Percentiles rank a stretch among this genome's conserved stretches.
phyloP scores from a whole-genome alignment of 257 asterid genomes.

The Solanum ossicruentum region DNA sequence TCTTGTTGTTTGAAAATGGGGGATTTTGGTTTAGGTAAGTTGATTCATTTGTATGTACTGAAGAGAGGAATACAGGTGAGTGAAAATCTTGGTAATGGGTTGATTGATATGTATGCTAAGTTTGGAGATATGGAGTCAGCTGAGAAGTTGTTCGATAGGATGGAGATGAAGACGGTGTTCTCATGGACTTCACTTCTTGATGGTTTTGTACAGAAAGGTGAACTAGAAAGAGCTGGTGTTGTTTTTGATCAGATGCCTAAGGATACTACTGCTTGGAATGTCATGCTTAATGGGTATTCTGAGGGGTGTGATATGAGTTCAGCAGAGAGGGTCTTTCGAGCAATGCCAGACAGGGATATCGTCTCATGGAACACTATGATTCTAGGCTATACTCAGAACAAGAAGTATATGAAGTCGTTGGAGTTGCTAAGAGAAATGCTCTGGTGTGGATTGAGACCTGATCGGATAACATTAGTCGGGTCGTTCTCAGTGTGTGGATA shows the following conservation, averaged over 20 bases:
- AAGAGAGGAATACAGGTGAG: not conserved
- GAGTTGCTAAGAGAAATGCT: not conserved
- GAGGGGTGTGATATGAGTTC: constrained; percentile 16
- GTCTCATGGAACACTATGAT: constrained; percentile 10
- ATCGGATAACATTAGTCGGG: constrained; percentile 40
- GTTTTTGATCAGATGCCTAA: constrained; percentile 38
- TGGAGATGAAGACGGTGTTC: constrained; percentile 33
- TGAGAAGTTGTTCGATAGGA: constrained; percentile 30
- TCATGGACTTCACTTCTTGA: constrained; percentile 74
- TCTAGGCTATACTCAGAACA: constrained; percentile 2
- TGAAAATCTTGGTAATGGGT: constrained; percentile 13
- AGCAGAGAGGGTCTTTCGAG: not conserved
- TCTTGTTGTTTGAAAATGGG: constrained; percentile 32
- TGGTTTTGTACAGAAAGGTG: constrained; percentile 43
- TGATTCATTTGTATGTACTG: constrained; percentile 35
- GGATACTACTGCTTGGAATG: constrained; percentile 7
- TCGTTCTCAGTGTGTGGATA: constrained; percentile 56
- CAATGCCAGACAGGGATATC: constrained; percentile 2
- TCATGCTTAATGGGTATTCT: not conserved
- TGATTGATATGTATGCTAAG: constrained; percentile 43
- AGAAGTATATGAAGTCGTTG: not conserved
- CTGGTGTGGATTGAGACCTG: constrained; percentile 35
- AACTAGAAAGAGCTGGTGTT: constrained; percentile 31
- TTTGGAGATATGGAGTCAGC: constrained; percentile 43
- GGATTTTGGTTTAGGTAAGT: constrained; percentile 22